Evolutionary conservation across 129 eudicot species (phyloP).

Genomic region (Pseudognaphalium luteoalbum): DNA sequence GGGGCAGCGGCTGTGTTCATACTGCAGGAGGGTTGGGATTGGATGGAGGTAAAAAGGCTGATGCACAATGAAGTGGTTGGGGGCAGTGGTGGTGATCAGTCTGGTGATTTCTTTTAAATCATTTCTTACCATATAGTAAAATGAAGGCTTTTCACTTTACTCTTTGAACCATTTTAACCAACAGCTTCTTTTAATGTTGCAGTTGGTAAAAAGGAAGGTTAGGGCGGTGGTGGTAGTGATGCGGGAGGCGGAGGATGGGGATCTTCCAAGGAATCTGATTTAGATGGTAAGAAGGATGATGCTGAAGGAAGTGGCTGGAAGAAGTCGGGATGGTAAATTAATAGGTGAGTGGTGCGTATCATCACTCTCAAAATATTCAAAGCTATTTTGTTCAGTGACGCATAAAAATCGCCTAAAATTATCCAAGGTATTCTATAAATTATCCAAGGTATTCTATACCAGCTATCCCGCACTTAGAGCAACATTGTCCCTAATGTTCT

Average conservation of each 20-base stretch:
- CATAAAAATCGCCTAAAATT: too few relatives aligned
- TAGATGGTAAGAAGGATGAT: slow-evolving; percentile 28
- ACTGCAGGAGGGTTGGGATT: slow-evolving; percentile 20
- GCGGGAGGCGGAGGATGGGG: slow-evolving; percentile 32
- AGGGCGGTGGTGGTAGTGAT: slow-evolving; percentile 16
- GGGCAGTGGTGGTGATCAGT: slow-evolving; percentile 32
- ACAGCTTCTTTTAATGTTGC: background rate
- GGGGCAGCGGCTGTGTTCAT: slow-evolving; percentile 23
- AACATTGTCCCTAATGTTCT: too few relatives aligned
- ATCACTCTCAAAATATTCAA: background rate
- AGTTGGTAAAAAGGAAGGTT: slow-evolving; percentile 34
- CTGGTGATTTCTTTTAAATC: background rate
- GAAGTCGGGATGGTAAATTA: slow-evolving; percentile 34
- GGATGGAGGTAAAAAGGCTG: slow-evolving; percentile 16
- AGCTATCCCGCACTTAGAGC: too few relatives aligned
- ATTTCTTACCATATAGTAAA: background rate
- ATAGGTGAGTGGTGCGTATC: slow-evolving; percentile 1
- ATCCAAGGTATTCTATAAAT: too few relatives aligned
- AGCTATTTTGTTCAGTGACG: background rate
- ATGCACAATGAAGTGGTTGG: slow-evolving; percentile 28
- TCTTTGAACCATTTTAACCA: background rate
- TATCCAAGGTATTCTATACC: too few relatives aligned
- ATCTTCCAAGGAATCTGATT: slow-evolving; percentile 15
- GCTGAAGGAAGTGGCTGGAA: slow-evolving; percentile 41
- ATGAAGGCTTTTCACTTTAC: background rate